phyloP scores from a whole-genome alignment of 2,329 filamentous ascomycete genomes.

The Fusarium sulawesiense region DNA sequence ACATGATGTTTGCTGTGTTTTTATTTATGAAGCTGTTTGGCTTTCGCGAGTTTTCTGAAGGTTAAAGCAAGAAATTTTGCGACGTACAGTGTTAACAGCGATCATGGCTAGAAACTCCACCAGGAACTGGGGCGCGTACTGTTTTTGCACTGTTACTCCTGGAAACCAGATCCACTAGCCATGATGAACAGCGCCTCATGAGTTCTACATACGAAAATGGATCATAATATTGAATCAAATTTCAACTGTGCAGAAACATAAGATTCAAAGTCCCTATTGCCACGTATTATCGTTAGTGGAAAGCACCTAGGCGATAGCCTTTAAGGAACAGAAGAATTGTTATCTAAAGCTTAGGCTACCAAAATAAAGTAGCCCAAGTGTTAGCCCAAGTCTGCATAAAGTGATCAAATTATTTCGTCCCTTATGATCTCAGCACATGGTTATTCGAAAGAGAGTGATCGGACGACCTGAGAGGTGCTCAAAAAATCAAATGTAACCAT shows the following conservation, averaged over 20 bases:
- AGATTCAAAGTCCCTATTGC: neutral
- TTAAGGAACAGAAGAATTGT: neutral
- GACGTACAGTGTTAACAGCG: constrained; percentile 35
- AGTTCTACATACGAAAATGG: constrained; percentile 1
- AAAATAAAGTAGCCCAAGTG: neutral
- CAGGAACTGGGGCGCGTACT: neutral
- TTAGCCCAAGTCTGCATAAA: neutral
- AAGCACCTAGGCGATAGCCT: neutral
- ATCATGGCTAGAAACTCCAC: neutral
- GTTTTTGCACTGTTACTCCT: constrained; percentile 22
- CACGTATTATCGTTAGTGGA: neutral
- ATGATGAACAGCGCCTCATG: constrained; percentile 26
- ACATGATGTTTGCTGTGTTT: constrained; percentile 47
- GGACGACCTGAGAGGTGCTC: too few relatives aligned
- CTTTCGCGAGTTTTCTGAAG: constrained; percentile 19
- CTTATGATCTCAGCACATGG: neutral
- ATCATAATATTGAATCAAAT: neutral
- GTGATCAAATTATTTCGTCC: neutral
- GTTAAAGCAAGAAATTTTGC: constrained; percentile 42
- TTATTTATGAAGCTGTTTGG: constrained; percentile 12
- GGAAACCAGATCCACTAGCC: constrained; percentile 19
- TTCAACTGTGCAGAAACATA: neutral
- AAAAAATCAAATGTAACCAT: neutral
- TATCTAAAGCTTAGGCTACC: neutral
- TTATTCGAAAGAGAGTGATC: too few relatives aligned